Conservation (phyloP, 2,329 filamentous ascomycete species). For the Immersiporthe knoxdaviesiana region DNA sequence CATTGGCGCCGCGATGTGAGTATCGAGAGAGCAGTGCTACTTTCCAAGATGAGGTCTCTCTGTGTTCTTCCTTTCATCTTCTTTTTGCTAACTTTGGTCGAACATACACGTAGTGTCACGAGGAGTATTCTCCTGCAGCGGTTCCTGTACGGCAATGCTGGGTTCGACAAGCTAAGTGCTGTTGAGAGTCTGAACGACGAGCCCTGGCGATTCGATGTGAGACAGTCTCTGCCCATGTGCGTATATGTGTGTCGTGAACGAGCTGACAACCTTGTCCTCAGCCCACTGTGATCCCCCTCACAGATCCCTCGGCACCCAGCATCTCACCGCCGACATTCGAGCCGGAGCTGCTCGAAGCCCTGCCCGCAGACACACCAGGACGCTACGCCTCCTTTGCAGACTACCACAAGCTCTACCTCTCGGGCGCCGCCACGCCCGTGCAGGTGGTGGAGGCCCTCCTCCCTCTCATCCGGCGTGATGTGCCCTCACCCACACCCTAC, state of each 20-base stretch:
- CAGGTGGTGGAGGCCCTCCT: slow-evolving; percentile 73
- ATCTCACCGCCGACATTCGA: slow-evolving; percentile 44
- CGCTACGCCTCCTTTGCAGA: slow-evolving; percentile 74
- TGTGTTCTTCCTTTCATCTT: background rate
- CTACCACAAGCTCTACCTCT: slow-evolving; percentile 75
- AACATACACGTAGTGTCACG: slow-evolving; percentile 56
- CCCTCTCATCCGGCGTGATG: slow-evolving; percentile 67
- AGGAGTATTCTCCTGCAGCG: slow-evolving; percentile 64
- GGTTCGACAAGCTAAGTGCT: slow-evolving; percentile 53
- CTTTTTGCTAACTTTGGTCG: too few relatives aligned
- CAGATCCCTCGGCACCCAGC: slow-evolving; percentile 37
- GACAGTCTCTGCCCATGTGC: background rate
- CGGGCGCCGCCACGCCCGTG: slow-evolving; percentile 70
- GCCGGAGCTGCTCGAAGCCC: slow-evolving; percentile 45
- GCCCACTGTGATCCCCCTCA: slow-evolving; percentile 61
- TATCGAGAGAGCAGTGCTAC: slow-evolving; percentile 33
- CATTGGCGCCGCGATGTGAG: slow-evolving; percentile 47
- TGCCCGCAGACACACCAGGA: slow-evolving; percentile 46
- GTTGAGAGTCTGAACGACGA: slow-evolving; percentile 51
- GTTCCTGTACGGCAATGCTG: slow-evolving; percentile 71
- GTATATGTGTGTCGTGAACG: too few relatives aligned
- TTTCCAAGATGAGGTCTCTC: background rate
- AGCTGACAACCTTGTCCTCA: slow-evolving; percentile 34
- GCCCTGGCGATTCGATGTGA: slow-evolving; percentile 51
- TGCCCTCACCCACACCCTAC: slow-evolving; percentile 60